Conservation (phyloP, 1,284 basidiomycete species). For the Cutaneotrichosporon cyanovorans region DNA sequence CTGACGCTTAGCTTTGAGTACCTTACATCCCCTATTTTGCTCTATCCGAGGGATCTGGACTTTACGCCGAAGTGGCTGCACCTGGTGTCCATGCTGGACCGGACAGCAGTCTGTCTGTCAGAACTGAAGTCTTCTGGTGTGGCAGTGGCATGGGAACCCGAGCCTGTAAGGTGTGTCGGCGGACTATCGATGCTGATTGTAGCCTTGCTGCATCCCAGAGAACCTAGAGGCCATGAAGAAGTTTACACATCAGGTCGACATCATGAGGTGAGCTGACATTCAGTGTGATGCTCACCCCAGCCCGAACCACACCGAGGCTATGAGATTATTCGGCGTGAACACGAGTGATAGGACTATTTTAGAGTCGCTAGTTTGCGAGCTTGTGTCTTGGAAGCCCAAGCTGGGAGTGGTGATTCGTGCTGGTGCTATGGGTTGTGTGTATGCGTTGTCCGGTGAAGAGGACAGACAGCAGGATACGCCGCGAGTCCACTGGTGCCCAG, state of each 20-base stretch:
- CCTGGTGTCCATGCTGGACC: conserved; percentile 27
- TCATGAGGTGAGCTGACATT: conserved; percentile 23
- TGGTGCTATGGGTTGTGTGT: conserved; percentile 28
- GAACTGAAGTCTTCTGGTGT: conserved; percentile 1
- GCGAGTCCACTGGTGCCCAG: conserved; percentile 25
- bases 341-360: conserved; percentile 6
- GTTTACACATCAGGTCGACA: conserved; percentile 23
- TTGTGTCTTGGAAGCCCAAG: conserved; percentile 17
- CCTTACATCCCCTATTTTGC: conserved; percentile 23
- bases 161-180: conserved; percentile 20
- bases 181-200: neutral
- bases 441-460: conserved; percentile 12
- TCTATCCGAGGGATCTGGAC: conserved; percentile 22
- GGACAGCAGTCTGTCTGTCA: conserved; percentile 6
- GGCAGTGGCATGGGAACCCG: conserved; percentile 35
- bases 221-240: conserved; percentile 17
- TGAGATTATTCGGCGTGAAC: conserved; percentile 23
- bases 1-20: conserved; percentile 30
- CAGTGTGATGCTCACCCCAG: conserved; percentile 11
- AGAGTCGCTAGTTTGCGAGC: conserved; percentile 11
- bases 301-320: conserved; percentile 42
- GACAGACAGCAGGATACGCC: neutral
- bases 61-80: conserved; percentile 27
- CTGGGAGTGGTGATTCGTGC: conserved; percentile 26
- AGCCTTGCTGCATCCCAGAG: conserved; percentile 21